Evolutionary conservation across 495 filamentous ascomycete species (phyloP), one percentile per base, ranked within the genome.

Genomic region (Chaetomium fimeti): DNA sequence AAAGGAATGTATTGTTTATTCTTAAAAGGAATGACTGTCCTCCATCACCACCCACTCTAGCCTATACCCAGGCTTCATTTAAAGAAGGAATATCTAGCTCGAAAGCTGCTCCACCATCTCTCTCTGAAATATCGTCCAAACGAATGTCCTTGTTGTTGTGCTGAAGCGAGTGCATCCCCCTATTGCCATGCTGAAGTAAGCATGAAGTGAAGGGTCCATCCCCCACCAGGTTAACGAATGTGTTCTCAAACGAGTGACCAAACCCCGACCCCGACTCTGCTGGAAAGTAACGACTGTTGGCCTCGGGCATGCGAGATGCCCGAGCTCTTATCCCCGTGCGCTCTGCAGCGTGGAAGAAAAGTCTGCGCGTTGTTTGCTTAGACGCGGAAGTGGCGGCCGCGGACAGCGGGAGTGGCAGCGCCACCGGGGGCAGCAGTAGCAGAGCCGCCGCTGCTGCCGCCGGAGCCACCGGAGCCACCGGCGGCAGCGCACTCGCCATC

Each of bases 401-500:
- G 59, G 58, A 51, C 48, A 38, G 49, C 66, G 9, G 62, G 60
- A 18, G 28, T 38, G 28, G 65, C 29, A 28, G 42, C 45, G 49
- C 63, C 56, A 57, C 27, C 49, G 2, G 57, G 53, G 28, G 49
- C 49, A 42, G 55, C 48, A 22, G 36, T 38, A n/a, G 29, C 48
- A 47, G 29, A 54, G 16, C 52, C 51, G 29, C 55, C n/a, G 22
- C 27, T 36, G 29, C 43, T 36, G 29, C 43, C 36, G 43, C n/a
- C 12, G 45, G 38, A 24, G 20, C 62, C 62, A 3, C 60, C 61
- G 16, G 24, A 18, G 2, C 28, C 56, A 8, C 38, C 58, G 13
- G 52, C 55, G 18, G 45, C 60, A 38, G 64, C 66, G 56, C 71
- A 69, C 64, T 66, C 61, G 36, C 71, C 69, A 0, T 13, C 11